Evolutionary conservation across 2,329 filamentous ascomycete species (phyloP).

Genomic region (Blumeria graminis): DNA sequence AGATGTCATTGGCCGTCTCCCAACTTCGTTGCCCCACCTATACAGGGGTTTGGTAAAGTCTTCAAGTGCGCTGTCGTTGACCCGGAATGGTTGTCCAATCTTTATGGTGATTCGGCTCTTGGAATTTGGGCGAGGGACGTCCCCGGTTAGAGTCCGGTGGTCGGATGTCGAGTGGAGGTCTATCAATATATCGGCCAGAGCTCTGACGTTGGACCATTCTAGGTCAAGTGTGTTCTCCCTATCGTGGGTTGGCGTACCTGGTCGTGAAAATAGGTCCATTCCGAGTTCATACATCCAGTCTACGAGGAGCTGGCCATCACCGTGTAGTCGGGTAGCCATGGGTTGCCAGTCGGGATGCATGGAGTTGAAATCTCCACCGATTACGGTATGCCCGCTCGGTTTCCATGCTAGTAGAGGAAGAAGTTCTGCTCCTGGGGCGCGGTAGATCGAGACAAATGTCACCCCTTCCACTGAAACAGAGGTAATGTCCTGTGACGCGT

Average conservation of each 20-base stretch:
- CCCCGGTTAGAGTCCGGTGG: background rate
- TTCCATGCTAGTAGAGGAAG: background rate
- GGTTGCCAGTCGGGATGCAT: background rate
- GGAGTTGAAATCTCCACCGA: background rate
- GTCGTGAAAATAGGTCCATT: background rate
- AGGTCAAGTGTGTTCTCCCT: background rate
- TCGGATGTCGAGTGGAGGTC: background rate
- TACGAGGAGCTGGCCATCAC: background rate
- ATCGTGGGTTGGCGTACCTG: background rate
- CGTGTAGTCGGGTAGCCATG: background rate
- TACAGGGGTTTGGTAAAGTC: background rate
- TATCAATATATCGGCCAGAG: background rate
- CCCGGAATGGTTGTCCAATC: background rate
- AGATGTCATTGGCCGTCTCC: no score
- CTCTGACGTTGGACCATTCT: background rate
- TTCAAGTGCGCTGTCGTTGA: background rate
- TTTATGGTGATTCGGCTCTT: no score
- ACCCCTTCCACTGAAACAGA: background rate
- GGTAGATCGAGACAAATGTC: background rate
- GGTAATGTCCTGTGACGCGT: no score
- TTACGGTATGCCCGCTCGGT: background rate
- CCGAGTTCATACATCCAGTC: background rate
- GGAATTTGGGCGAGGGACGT: background rate
- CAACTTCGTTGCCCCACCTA: background rate
- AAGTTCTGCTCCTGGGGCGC: background rate